Evolutionary conservation across 805 yeast species (phyloP).

Genomic region (Starmerella vaccinii): DNA sequence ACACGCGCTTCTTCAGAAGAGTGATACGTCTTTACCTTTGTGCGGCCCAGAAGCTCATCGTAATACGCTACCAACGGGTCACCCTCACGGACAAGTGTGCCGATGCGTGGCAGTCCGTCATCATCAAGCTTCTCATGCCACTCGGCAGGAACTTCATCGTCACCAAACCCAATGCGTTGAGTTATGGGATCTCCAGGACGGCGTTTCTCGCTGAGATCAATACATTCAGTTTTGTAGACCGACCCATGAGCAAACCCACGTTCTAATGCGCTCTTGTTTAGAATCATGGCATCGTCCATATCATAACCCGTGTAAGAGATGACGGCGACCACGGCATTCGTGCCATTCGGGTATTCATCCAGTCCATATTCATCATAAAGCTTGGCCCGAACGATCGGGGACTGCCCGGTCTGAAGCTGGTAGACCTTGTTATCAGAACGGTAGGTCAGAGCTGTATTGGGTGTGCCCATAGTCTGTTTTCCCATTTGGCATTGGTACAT

Average conservation of each 20-base stretch:
- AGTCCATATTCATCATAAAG: conserved; percentile 92
- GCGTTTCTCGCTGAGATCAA: conserved; percentile 67
- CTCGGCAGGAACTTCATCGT: conserved; percentile 80
- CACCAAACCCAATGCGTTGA: conserved; percentile 89
- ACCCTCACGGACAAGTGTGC: conserved; percentile 81
- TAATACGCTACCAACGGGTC: conserved; percentile 90
- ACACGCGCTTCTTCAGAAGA: conserved; percentile 89
- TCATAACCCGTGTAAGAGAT: conserved; percentile 98
- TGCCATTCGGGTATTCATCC: conserved; percentile 98
- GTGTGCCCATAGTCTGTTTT: conserved; percentile 99
- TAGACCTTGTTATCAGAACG: conserved; percentile 92
- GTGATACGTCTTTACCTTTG: conserved; percentile 86
- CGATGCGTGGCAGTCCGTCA: conserved; percentile 88
- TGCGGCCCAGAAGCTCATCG: conserved; percentile 83
- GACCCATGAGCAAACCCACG: conserved; percentile 97
- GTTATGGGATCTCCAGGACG: conserved; percentile 90
- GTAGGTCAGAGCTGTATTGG: conserved; percentile 88
- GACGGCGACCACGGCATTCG: conserved; percentile 96
- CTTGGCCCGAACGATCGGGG: conserved; percentile 91
- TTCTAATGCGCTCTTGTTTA: conserved; percentile 94
- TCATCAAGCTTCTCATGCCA: conserved; percentile 83
- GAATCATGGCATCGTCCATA: conserved; percentile 99
- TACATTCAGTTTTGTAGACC: conserved; percentile 86
- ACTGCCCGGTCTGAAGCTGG: conserved; percentile 88
- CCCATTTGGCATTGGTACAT: conserved; percentile 99